Evolutionary conservation across 2,329 filamentous ascomycete genomes (phyloP), one percentile per base, ranked within the genome.

Genomic region (Trichoderma simmonsii): DNA sequence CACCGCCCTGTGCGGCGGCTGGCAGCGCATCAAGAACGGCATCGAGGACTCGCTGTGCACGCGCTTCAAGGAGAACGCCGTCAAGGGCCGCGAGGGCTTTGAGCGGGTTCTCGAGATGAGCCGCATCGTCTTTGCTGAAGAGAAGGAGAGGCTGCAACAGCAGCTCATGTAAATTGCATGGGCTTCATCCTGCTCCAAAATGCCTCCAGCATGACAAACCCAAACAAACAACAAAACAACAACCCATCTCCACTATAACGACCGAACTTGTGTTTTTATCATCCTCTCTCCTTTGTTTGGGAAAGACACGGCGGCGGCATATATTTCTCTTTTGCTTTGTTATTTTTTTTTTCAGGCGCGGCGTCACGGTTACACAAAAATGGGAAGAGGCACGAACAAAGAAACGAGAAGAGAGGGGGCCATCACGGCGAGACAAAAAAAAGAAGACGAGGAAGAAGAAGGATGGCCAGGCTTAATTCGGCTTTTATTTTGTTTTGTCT

Each of bases 21-120:
- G 96, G 95, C 93, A 98, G 84, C 94, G 94, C 80, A 94, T 98
- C 80, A 96, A 94, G 86, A 97, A 96, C 83, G 93, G 91, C 80
- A 97, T 99, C 77, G 96, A 99, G 85, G 94, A 98, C 77, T 91
- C 93, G 67, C 92, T 94, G 56, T 92, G 98, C 59, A 92, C 92
- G 75, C 87, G 94, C 70, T 99, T 99, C 85, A 89, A 90, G 76
- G 94, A 99, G 82, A 99, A 99, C 79, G 95, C 96, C 28, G 86
- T 87, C 76, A 95, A 93, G 83, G 96, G 96, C 75, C 91, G 92
- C 75, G 95, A 98, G 82, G 96, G 96, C 2, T 99, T 99, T 80
- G 96, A 99, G 85, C 90, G 92, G 74, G 96, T 99, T 9, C 87
- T 99, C 36, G 93, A 94, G 80, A 97, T 97, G 91, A 97, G 94